Evolutionary conservation across 2,329 filamentous ascomycete species (phyloP).

Genomic region (Aschersonia sp.): DNA sequence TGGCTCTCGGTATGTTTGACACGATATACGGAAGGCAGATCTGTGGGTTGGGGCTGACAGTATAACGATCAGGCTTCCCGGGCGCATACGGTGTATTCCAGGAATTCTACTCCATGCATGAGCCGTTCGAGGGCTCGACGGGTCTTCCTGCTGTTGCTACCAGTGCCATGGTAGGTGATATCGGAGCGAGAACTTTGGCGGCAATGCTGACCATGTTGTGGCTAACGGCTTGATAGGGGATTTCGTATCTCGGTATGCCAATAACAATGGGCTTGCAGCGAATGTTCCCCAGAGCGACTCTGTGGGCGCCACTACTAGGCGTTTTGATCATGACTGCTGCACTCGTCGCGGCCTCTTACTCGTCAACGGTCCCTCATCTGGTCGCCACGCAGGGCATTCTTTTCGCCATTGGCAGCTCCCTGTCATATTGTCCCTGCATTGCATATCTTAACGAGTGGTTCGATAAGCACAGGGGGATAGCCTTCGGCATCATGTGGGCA

Average conservation of each 20-base stretch:
- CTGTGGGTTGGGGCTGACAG: not conserved
- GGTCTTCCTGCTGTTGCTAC: constrained; percentile 46
- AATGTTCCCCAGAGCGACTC: constrained; percentile 20
- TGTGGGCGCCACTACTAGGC: constrained; percentile 23
- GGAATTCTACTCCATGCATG: constrained; percentile 43
- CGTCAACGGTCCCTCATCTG: constrained; percentile 30
- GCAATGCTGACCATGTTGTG: not conserved
- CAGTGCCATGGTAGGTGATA: constrained; percentile 29
- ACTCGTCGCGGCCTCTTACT: constrained; percentile 32
- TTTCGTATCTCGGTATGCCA: constrained; percentile 35
- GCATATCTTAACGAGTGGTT: constrained; percentile 46
- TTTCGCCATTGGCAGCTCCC: constrained; percentile 36
- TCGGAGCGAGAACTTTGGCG: not conserved
- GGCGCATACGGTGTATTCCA: constrained; percentile 54
- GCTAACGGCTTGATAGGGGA: constrained; percentile 15
- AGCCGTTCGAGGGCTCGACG: constrained; percentile 34
- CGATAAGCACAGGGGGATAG: constrained; percentile 31
- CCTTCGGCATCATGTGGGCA: constrained; percentile 40
- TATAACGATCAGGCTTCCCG: constrained; percentile 35
- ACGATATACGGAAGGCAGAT: not conserved
- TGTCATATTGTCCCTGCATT: constrained; percentile 36
- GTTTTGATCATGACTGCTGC: constrained; percentile 32
- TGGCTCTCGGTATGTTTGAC: constrained; percentile 5
- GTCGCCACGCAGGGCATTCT: constrained; percentile 43
- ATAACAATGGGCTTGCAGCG: constrained; percentile 29